A percentile compares a stretch with the other conserved stretches of the same genome.
Conservation (phyloP, 2,329 filamentous ascomycete species). For the Cercospora beticola region DNA sequence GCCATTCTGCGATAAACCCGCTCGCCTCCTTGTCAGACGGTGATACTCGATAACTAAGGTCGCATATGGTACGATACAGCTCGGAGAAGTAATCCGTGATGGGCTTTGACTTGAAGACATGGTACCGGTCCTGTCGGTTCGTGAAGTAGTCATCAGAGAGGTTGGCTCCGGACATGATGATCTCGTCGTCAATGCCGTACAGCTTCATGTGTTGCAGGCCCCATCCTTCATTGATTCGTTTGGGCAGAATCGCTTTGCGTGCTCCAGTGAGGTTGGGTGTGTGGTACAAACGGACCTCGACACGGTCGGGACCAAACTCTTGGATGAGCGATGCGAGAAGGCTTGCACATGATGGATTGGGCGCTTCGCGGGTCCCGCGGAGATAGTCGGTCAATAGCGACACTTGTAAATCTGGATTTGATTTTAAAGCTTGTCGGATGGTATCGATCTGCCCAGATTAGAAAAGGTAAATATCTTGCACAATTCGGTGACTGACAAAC, state of each 20-base stretch:
- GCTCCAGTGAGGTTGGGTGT: conserved; percentile 91
- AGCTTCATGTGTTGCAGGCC: conserved; percentile 98
- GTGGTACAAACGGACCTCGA: conserved; percentile 96
- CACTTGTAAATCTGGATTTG: conserved; percentile 73
- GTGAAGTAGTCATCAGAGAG: conserved; percentile 93
- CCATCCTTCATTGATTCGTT: conserved; percentile 96
- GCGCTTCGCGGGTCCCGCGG: conserved; percentile 86
- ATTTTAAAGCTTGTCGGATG: conserved; percentile 69
- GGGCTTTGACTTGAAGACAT: conserved; percentile 76
- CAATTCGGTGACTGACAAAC: conserved; percentile 53
- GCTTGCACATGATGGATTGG: conserved; percentile 81
- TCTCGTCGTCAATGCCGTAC: conserved; percentile 91
- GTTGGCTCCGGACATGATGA: conserved; percentile 94
- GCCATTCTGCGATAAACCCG: conserved; percentile 68
- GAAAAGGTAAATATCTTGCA: background rate
- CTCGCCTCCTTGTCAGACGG: conserved; percentile 53
- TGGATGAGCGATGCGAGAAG: conserved; percentile 78
- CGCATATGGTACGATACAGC: conserved; percentile 74
- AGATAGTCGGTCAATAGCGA: conserved; percentile 90
- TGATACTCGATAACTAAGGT: conserved; percentile 76
- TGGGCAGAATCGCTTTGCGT: conserved; percentile 79
- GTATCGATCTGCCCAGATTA: conserved; percentile 63
- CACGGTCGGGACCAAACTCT: conserved; percentile 79
- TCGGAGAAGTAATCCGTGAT: conserved; percentile 79
- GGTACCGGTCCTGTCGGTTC: conserved; percentile 91